Percentiles rank a stretch among this genome's conserved stretches.
phyloP scores from a whole-genome alignment of 352 stramenopile species.

The Pythium utonaiense region DNA sequence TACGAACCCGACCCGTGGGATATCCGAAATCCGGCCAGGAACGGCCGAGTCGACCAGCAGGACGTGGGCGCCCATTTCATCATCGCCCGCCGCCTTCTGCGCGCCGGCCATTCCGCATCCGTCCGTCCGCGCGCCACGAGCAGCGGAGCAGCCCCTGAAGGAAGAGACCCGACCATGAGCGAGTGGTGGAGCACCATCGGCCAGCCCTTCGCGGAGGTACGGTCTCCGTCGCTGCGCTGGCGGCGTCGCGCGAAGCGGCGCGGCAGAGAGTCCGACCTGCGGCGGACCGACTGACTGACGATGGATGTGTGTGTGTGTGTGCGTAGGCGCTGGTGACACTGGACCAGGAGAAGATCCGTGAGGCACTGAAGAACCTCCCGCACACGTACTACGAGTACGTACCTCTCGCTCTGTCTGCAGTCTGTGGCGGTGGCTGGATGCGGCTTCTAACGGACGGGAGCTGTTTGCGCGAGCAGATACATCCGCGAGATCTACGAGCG shows the following conservation, averaged over 20 bases:
- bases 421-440: not conserved
- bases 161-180: conserved; percentile 42
- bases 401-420: too few species aligned
- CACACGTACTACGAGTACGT: conserved; percentile 73
- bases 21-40: not conserved
- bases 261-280: not conserved
- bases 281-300: not conserved
- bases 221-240: not conserved
- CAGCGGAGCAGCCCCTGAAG: conserved; percentile 1
- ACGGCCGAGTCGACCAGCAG: not conserved
- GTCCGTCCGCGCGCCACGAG: not conserved
- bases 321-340: conserved; percentile 57
- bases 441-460: not conserved
- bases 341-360: conserved; percentile 53
- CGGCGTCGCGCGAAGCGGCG: not conserved
- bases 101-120: not conserved
- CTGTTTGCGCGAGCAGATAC: conserved; percentile 31
- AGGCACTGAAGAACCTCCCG: conserved; percentile 54
- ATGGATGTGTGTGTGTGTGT: not conserved
- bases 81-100: not conserved
- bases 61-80: not conserved
- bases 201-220: conserved; percentile 66
- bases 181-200: conserved; percentile 78
- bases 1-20: not conserved
- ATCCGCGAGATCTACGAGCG: conserved; percentile 79